Percentiles rank a stretch among this genome's conserved stretches.
Evolutionary conservation across 306 rosid genomes (phyloP).

Genomic region (Geum urbanum): DNA sequence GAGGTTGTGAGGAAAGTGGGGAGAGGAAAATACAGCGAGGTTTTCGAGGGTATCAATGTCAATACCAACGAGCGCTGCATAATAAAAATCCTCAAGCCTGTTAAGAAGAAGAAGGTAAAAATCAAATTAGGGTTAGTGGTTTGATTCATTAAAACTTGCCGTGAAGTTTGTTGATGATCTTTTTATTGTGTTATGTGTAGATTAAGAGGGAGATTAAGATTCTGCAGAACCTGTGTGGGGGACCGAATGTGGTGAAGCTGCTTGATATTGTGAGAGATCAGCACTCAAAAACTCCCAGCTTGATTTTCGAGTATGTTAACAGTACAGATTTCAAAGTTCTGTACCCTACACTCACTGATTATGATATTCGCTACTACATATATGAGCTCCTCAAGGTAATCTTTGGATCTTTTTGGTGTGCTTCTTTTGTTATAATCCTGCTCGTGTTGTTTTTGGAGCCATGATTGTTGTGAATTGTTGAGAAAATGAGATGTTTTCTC

Average conservation of each 20-base stretch:
- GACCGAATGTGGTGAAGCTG: conserved; percentile 88
- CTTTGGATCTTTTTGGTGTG: neutral
- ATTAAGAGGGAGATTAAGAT: conserved; percentile 90
- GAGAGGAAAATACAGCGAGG: conserved; percentile 99
- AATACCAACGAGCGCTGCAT: conserved; percentile 77
- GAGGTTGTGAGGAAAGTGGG: conserved; percentile 97
- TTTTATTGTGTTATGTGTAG: conserved; percentile 39
- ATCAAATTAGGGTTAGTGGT: neutral
- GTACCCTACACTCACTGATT: conserved; percentile 82
- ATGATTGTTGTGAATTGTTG: too few relatives aligned
- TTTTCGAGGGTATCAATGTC: conserved; percentile 88
- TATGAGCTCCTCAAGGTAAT: conserved; percentile 91
- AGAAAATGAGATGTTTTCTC: too few relatives aligned
- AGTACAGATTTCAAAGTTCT: conserved; percentile 86
- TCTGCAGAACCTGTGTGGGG: conserved; percentile 91
- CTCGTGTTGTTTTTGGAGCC: too few relatives aligned
- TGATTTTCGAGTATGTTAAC: conserved; percentile 86
- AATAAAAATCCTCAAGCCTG: conserved; percentile 99
- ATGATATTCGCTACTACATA: conserved; percentile 89
- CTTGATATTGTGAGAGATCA: conserved; percentile 85
- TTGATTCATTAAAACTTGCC: too few relatives aligned
- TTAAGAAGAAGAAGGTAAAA: conserved; percentile 88
- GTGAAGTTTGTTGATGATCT: neutral
- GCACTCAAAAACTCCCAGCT: conserved; percentile 87
- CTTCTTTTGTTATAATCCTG: too few relatives aligned